Conservation (phyloP, 208 protist genomes). For the Trichomonas vaginalis region DNA sequence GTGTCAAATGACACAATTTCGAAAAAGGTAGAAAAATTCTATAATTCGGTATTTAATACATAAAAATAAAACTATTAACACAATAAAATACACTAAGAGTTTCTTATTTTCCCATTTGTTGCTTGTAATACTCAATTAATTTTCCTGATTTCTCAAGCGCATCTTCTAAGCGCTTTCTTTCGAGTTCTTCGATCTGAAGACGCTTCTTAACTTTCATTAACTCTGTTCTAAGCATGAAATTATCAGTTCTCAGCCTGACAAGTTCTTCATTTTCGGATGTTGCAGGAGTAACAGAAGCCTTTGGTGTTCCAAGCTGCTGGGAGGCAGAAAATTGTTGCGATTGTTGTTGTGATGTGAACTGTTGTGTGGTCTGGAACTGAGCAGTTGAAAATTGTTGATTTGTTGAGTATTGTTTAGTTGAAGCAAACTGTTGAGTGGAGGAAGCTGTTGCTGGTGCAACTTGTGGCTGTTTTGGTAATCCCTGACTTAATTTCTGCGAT, state of each 20-base stretch:
- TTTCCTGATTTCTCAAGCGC: not conserved
- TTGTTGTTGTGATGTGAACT: no score
- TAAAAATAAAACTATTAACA: no score
- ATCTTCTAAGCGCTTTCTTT: not conserved
- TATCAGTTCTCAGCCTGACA: not conserved
- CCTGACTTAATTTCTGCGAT: not conserved
- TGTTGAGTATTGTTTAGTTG: not conserved
- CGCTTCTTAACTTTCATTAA: not conserved
- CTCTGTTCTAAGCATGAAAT: not conserved
- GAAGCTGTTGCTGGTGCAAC: not conserved
- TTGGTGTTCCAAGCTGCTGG: not conserved
- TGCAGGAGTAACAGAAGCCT: not conserved
- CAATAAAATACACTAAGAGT: no score
- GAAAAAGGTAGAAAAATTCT: no score
- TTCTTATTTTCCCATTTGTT: not conserved
- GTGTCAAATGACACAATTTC: no score
- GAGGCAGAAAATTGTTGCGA: not conserved
- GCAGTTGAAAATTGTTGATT: not conserved
- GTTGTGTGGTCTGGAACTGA: not conserved
- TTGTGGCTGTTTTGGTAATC: not conserved
- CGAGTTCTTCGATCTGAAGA: not conserved
- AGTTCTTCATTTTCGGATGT: not conserved
- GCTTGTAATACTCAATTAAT: not conserved
- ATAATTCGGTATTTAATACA: no score
- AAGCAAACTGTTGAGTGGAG: not conserved